phyloP scores from a whole-genome alignment of 2,329 filamentous ascomycete species.

The Conoideocrella luteorostrata region DNA sequence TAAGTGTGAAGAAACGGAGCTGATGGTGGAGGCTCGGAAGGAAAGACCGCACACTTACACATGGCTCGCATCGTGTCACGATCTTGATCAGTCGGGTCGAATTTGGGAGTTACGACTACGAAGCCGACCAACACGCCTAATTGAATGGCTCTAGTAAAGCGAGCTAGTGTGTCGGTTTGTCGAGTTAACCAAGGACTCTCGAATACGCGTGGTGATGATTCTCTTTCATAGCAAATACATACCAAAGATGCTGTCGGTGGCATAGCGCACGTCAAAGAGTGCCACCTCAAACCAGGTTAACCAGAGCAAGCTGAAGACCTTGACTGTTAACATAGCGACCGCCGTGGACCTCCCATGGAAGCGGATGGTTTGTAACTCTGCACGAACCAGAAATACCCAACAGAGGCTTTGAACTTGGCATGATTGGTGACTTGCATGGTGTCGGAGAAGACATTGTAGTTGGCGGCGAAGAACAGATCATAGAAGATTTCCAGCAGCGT shows the following conservation, averaged over 20 bases:
- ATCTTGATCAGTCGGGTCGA: constrained; percentile 32
- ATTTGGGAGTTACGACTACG: constrained; percentile 49
- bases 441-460: constrained; percentile 52
- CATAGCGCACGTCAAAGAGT: constrained; percentile 60
- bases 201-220: fast-evolving
- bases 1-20: too few species aligned
- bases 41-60: constrained; percentile 28
- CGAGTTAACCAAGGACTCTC: neutral
- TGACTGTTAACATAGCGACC: too few species aligned
- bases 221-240: too few species aligned
- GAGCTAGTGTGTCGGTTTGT: too few species aligned
- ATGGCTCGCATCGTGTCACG: constrained; percentile 32
- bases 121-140: constrained; percentile 61
- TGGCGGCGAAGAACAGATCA: constrained; percentile 45
- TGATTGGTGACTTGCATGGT: constrained; percentile 25
- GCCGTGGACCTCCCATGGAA: too few species aligned
- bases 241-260: constrained; percentile 56
- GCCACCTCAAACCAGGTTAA: constrained; percentile 61
- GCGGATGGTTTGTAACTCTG: too few species aligned
- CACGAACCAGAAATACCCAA: constrained; percentile 30
- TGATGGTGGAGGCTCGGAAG: too few species aligned
- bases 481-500: constrained; percentile 32
- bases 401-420: constrained; percentile 25
- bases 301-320: constrained; percentile 57
- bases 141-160: constrained; percentile 47